Evolutionary conservation across 441 rosid genomes (phyloP), one percentile per base, ranked within the genome.

Genomic region (Populus hybrid): DNA sequence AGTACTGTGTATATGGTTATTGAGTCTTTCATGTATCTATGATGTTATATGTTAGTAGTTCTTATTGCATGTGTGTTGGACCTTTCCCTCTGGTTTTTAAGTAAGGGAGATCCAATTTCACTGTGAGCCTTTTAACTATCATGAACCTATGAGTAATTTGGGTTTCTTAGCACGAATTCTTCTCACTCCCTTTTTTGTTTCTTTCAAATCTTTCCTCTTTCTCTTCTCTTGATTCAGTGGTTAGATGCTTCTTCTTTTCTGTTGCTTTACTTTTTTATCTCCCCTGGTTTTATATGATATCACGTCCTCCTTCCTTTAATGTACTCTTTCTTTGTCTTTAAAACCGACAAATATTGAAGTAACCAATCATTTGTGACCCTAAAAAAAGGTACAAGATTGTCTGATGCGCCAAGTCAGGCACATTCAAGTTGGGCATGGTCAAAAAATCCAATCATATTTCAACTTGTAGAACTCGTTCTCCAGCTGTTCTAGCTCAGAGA

Each of bases 1-100:
- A 57, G 34, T 73, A 28, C 77, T 73, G 34, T 72, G 81, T 77
- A 50, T 71, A 69, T 30, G 74, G n/a, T 53, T 67, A 23, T 10
- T 2, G 79, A 26, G 42, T 66, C 40, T 26, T 26, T n/a, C 61
- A 4, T 81, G 67, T 40, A 69, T 50, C 35, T 73, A 53, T 40
- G 72, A 76, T n/a, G 35, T 70, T 65, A 16, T 73, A 42, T 59
- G 61, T 65, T 12, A 24, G 71, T 53, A 34, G 26, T 70, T 77
- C 23, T 4, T 24, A 57, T 42, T 57, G 23, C 19, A 16, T 26
- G 73, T 40, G 57, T 36, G 24, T n/a, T 36, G 73, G 73, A 70
- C 38, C 9, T n/a, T 19, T 40, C 73, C 53, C 73, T 23, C 42
- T 23, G 73, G 30, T 70, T 70, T 70, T 70, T 19, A 42, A n/a